Percentiles rank a stretch among this genome's conserved stretches.
Evolutionary conservation across 2,329 filamentous ascomycete genomes (phyloP).

Genomic region (Exophiala phaeomuriformis): DNA sequence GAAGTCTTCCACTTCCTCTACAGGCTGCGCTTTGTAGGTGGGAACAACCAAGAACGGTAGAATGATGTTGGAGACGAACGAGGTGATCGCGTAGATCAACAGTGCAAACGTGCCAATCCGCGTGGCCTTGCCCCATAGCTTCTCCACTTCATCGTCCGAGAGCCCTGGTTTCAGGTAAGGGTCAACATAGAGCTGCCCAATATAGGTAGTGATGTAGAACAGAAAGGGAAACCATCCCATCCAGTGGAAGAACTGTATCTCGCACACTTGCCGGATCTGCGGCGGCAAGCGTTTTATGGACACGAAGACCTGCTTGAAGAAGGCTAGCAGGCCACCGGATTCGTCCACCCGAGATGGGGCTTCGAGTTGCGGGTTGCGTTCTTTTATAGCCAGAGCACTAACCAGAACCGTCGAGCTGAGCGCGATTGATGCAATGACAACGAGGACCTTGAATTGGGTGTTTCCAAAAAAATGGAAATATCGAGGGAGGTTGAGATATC

Average conservation of each 20-base stretch:
- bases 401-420: conserved; percentile 63
- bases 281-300: conserved; percentile 72
- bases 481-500: conserved; percentile 70
- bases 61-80: conserved; percentile 71
- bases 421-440: conserved; percentile 70
- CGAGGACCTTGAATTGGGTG: conserved; percentile 89
- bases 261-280: conserved; percentile 74
- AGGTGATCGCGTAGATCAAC: conserved; percentile 79
- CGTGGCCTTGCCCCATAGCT: conserved; percentile 75
- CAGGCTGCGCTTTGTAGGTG: conserved; percentile 49
- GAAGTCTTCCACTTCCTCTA: conserved; percentile 5
- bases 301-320: conserved; percentile 70
- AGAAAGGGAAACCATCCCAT: conserved; percentile 93
- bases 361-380: conserved; percentile 72
- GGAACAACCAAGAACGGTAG: conserved; percentile 80
- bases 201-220: conserved; percentile 91
- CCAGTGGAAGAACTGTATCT: conserved; percentile 81
- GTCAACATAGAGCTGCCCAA: conserved; percentile 86
- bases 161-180: conserved; percentile 73
- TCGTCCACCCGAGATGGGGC: conserved; percentile 53
- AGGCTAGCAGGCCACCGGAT: conserved; percentile 56
- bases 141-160: conserved; percentile 65
- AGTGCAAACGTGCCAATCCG: conserved; percentile 83
- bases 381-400: conserved; percentile 62
- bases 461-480: conserved; percentile 72